Conservation (phyloP, 2,329 filamentous ascomycete species). For the Talaromyces rugulosus region DNA sequence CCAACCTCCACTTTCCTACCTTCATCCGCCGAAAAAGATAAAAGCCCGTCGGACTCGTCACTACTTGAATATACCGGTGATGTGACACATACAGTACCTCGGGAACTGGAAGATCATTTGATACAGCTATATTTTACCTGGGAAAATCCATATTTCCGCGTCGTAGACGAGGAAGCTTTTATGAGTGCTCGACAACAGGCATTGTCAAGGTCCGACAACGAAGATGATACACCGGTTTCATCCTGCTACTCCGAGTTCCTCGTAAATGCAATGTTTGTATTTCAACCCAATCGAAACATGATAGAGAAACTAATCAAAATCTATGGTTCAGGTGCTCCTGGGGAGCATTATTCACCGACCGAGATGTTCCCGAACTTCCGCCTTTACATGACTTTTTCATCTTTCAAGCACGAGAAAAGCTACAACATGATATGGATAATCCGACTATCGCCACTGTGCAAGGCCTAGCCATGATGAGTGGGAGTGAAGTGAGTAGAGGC, state of each 20-base stretch:
- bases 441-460: slow-evolving; percentile 40
- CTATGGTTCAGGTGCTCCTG: slow-evolving; percentile 13
- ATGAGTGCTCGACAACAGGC: slow-evolving; percentile 10
- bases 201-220: neutral
- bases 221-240: neutral
- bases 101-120: slow-evolving; percentile 30
- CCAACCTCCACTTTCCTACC: slow-evolving; percentile 15
- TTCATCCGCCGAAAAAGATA: neutral
- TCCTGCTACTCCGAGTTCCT: neutral
- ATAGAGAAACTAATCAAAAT: neutral
- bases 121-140: slow-evolving; percentile 35
- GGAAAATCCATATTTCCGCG: slow-evolving; percentile 34
- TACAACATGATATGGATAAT: slow-evolving; percentile 39
- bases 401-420: slow-evolving; percentile 12
- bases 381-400: slow-evolving; percentile 14
- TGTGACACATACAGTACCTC: slow-evolving; percentile 19
- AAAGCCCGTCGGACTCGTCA: neutral
- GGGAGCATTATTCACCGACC: slow-evolving; percentile 15
- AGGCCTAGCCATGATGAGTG: slow-evolving; percentile 35
- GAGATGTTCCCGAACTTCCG: slow-evolving; percentile 8
- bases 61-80: neutral
- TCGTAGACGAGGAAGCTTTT: slow-evolving; percentile 26
- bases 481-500: slow-evolving; percentile 30
- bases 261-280: neutral
- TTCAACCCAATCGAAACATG: neutral